A percentile compares a stretch with the other conserved stretches of the same genome.
Conservation (phyloP, 345 rosid genomes). For the Hypericum androsaemum region DNA sequence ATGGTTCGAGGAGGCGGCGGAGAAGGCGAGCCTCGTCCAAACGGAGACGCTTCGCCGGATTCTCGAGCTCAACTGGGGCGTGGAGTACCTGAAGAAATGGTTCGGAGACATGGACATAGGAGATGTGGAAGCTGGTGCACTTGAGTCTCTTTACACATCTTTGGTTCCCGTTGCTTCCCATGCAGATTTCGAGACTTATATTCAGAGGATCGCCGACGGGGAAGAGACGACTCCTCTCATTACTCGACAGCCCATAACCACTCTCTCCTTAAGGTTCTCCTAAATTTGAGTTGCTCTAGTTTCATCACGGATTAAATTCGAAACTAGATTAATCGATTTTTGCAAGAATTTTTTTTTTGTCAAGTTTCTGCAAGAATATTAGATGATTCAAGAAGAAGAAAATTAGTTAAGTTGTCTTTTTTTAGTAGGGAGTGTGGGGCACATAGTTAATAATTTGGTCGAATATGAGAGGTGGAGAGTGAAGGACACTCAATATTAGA, state of each 20-base stretch:
- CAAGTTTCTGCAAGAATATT: no score
- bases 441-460: no score
- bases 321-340: no score
- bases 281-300: background rate
- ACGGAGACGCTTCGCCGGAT: conserved; percentile 61
- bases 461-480: no score
- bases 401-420: no score
- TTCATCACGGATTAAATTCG: background rate
- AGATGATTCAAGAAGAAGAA: no score
- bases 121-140: conserved; percentile 42
- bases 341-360: no score
- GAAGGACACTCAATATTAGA: no score
- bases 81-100: conserved; percentile 62
- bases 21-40: conserved; percentile 45
- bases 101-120: conserved; percentile 35
- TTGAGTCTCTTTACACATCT: conserved; percentile 62
- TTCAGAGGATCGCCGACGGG: conserved; percentile 79
- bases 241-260: conserved; percentile 55
- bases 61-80: conserved; percentile 46
- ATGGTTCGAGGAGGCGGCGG: conserved; percentile 57
- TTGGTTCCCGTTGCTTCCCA: conserved; percentile 75
- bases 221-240: conserved; percentile 54
- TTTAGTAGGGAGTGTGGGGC: no score
- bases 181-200: conserved; percentile 71
- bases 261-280: conserved; percentile 68